phyloP scores from a whole-genome alignment of 2,329 filamentous ascomycete species.

The Botrytis porri region DNA sequence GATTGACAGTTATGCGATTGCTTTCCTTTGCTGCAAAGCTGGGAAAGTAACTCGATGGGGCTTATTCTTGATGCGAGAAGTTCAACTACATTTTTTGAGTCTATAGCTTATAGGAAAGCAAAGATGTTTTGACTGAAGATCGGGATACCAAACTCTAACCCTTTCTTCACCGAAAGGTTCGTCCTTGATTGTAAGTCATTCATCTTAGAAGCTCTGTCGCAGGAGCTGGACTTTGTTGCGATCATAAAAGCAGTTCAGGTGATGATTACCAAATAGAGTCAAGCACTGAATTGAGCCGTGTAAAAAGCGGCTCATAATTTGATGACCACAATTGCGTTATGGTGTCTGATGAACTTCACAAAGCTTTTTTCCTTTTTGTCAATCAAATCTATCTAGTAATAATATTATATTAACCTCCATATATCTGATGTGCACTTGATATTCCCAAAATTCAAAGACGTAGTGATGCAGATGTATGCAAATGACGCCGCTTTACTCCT shows the following conservation, averaged over 20 bases:
- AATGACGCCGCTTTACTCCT: constrained; percentile 7
- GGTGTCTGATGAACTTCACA: constrained; percentile 46
- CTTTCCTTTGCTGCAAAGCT: constrained; percentile 44
- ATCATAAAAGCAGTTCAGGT: constrained; percentile 51
- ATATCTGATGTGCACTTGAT: background rate
- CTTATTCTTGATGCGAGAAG: constrained; percentile 99
- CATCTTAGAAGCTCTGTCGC: constrained; percentile 60
- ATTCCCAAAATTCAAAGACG: background rate
- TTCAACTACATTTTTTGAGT: constrained; percentile 47
- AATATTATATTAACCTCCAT: background rate
- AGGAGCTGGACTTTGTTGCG: constrained; percentile 57
- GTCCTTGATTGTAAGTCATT: constrained; percentile 28
- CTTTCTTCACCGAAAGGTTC: constrained; percentile 39
- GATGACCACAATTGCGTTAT: constrained; percentile 50
- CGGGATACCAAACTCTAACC: constrained; percentile 32
- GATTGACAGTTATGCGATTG: constrained; percentile 99
- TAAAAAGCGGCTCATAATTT: constrained; percentile 40
- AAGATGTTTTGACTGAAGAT: constrained; percentile 33
- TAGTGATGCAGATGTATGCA: constrained; percentile 11
- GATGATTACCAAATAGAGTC: constrained; percentile 99
- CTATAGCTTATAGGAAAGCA: constrained; percentile 55
- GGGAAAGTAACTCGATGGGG: constrained; percentile 97
- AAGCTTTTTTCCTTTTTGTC: constrained; percentile 9
- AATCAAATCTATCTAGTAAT: background rate
- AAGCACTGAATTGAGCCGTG: constrained; percentile 78